Conservation (phyloP, 1,139 yeast species). For the Suhomyces bolitotheri region DNA sequence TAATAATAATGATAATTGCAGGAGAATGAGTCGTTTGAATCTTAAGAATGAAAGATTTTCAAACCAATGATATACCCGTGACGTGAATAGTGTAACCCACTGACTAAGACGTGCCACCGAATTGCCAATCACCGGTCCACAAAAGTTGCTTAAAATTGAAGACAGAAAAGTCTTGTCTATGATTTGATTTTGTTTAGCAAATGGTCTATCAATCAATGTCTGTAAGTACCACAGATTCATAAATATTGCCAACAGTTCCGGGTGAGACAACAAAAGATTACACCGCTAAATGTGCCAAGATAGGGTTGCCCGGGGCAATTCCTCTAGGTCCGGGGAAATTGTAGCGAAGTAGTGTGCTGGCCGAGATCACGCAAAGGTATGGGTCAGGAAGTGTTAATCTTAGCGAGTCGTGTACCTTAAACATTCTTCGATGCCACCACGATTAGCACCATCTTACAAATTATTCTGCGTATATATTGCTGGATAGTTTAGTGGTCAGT, state of each 20-base stretch:
- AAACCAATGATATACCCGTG: not conserved
- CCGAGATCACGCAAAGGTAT: constrained; percentile 7
- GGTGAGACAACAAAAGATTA: not conserved
- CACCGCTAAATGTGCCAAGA: not conserved
- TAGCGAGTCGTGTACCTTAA: too few species aligned
- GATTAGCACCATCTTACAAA: too few species aligned
- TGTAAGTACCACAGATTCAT: constrained; percentile 8
- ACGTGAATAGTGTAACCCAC: not conserved
- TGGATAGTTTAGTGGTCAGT: too few species aligned
- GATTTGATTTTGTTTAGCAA: not conserved
- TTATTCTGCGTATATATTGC: too few species aligned
- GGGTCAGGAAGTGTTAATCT: too few species aligned
- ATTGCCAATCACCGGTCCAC: not conserved
- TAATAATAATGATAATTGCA: not conserved
- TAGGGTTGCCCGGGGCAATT: too few species aligned
- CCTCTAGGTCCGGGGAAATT: constrained; percentile 2
- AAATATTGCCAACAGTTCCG: too few species aligned
- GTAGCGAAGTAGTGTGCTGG: constrained; percentile 7
- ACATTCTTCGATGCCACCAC: too few species aligned
- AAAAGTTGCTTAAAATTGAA: not conserved
- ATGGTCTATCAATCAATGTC: not conserved
- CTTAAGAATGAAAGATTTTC: not conserved
- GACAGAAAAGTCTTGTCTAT: not conserved
- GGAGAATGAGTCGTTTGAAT: constrained; percentile 1
- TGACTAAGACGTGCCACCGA: not conserved